Percentiles rank a stretch among this genome's conserved stretches.
These are phyloP conservation scores for Fusarium ramigenum DNA, from an alignment of 2,329 filamentous ascomycete species.

Conservation along the genomic window DNA sequence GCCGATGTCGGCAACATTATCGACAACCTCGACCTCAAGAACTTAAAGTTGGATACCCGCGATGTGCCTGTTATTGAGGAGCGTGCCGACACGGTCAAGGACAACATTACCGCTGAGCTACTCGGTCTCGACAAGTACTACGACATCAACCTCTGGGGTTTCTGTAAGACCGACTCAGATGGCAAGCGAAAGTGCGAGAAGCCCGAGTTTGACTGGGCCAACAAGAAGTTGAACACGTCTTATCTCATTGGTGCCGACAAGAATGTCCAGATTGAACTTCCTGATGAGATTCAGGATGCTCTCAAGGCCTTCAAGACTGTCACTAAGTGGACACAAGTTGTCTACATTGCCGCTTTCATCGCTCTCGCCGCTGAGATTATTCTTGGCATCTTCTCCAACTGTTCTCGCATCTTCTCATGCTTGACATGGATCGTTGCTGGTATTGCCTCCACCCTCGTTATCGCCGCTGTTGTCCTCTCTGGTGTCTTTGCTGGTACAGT, in stretches of 20 bases:
- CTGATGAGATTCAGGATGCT: conserved; percentile 71
- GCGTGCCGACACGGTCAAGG: conserved; percentile 54
- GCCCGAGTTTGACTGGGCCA: conserved; percentile 79
- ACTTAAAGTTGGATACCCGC: conserved; percentile 34
- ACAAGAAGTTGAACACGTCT: conserved; percentile 74
- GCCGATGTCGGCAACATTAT: conserved; percentile 51
- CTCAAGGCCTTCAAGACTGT: conserved; percentile 79
- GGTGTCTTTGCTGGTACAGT: conserved; percentile 79
- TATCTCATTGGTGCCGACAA: conserved; percentile 56
- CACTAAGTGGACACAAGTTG: conserved; percentile 83
- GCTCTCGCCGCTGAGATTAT: conserved; percentile 77
- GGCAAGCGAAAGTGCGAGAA: conserved; percentile 72
- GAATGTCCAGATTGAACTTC: conserved; percentile 69
- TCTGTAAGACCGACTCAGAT: conserved; percentile 73
- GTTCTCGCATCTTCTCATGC: conserved; percentile 83
- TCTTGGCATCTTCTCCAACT: conserved; percentile 83
- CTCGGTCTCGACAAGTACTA: conserved; percentile 79
- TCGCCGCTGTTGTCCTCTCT: conserved; percentile 75
- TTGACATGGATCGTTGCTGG: conserved; percentile 80
- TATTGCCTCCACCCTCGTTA: conserved; percentile 62
- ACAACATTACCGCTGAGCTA: conserved; percentile 65
- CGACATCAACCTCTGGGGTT: conserved; percentile 85
- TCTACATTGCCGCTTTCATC: conserved; percentile 78
- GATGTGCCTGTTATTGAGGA: conserved; percentile 55
- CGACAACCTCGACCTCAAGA: conserved; percentile 38